Percentiles rank a stretch among this genome's conserved stretches.
These are phyloP conservation scores for Fusarium tanahbumbuense DNA, from an alignment of 2,329 filamentous ascomycete species.

Conservation along the genomic window DNA sequence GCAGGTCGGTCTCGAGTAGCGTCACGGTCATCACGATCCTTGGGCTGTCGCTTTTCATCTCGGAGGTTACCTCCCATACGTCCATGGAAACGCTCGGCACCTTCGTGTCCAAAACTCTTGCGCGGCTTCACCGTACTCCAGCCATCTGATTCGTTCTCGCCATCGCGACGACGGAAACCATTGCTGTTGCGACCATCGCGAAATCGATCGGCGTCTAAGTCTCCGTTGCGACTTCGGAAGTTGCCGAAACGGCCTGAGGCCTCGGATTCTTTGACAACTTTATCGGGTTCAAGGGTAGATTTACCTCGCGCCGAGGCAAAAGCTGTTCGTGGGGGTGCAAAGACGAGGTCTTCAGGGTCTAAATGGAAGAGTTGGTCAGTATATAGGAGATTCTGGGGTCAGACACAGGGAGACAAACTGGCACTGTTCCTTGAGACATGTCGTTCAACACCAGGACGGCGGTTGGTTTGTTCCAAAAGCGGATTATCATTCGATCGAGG, in stretches of 20 bases:
- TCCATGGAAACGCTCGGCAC: constrained; percentile 76
- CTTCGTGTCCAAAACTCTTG: constrained; percentile 78
- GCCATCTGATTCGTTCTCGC: constrained; percentile 73
- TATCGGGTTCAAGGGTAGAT: constrained; percentile 65
- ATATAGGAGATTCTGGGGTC: background rate
- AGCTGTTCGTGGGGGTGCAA: constrained; percentile 84
- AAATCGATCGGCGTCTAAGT: constrained; percentile 63
- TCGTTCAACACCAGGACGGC: constrained; percentile 64
- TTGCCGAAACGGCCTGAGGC: constrained; percentile 68
- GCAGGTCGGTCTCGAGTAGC: constrained; percentile 60
- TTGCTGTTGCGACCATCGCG: constrained; percentile 62
- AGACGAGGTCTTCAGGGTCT: constrained; percentile 84
- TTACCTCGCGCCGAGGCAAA: constrained; percentile 80
- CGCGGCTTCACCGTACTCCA: constrained; percentile 81
- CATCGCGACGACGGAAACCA: constrained; percentile 65
- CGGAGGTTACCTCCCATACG: constrained; percentile 67
- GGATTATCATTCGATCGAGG: constrained; percentile 58
- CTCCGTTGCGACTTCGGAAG: constrained; percentile 63
- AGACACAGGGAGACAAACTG: constrained; percentile 58
- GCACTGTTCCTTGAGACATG: constrained; percentile 67
- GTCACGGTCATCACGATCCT: constrained; percentile 69
- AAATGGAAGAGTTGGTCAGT: constrained; percentile 24
- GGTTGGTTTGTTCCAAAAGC: constrained; percentile 62
- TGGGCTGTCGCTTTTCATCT: constrained; percentile 58
- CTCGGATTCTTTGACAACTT: constrained; percentile 63